Conservation (phyloP, 805 yeast genomes). For the Candida montana region DNA sequence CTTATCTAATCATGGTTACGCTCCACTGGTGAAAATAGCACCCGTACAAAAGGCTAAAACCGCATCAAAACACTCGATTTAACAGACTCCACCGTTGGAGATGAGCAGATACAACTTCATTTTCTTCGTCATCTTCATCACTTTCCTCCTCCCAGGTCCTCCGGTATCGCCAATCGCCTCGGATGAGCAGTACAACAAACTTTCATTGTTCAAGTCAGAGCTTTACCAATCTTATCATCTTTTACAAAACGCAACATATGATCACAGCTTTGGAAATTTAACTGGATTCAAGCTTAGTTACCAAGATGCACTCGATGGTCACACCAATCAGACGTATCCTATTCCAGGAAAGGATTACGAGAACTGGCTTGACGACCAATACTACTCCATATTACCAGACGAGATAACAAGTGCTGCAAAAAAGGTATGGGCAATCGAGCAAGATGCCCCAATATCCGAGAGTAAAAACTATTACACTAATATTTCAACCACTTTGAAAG, state of each 20-base stretch:
- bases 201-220: constrained; percentile 34
- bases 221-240: constrained; percentile 27
- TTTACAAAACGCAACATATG: constrained; percentile 39
- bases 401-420: constrained; percentile 42
- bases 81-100: too few species aligned
- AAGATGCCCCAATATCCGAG: constrained; percentile 9
- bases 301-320: constrained; percentile 44
- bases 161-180: constrained; percentile 27
- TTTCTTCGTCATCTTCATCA: constrained; percentile 23
- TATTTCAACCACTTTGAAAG: constrained; percentile 43
- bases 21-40: too few species aligned
- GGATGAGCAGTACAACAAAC: constrained; percentile 32
- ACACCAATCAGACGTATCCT: constrained; percentile 52
- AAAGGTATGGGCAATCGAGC: constrained; percentile 45
- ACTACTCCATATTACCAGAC: constrained; percentile 57
- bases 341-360: constrained; percentile 39
- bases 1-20: too few species aligned
- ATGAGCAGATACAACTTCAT: constrained; percentile 23
- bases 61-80: too few species aligned
- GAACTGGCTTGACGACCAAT: constrained; percentile 44
- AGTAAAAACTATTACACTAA: constrained; percentile 33
- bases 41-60: too few species aligned
- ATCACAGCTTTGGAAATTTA: constrained; percentile 58
- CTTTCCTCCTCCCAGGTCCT: constrained; percentile 38
- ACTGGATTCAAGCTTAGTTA: constrained; percentile 71